Conservation (phyloP, 2,329 filamentous ascomycete genomes). For the Coleophoma cylindrospora region DNA sequence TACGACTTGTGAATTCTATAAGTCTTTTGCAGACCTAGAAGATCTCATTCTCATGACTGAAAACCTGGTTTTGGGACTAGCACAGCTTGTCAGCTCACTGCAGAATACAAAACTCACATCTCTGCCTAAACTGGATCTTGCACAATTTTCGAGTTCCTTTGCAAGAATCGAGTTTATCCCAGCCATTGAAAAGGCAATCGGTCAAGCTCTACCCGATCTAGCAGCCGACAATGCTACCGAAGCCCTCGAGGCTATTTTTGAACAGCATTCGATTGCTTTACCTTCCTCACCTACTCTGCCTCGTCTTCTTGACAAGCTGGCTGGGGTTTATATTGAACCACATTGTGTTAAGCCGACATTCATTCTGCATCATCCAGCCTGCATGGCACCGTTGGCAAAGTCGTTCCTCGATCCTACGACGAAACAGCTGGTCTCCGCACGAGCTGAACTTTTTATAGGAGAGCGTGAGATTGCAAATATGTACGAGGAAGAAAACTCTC, state of each 20-base stretch:
- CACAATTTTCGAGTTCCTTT: constrained; percentile 51
- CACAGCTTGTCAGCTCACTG: constrained; percentile 41
- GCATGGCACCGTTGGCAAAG: constrained; percentile 88
- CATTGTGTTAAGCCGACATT: constrained; percentile 70
- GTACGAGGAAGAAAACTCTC: constrained; percentile 97
- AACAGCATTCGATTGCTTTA: constrained; percentile 38
- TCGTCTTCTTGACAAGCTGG: constrained; percentile 77
- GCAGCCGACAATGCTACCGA: constrained; percentile 45
- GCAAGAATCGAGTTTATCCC: constrained; percentile 76
- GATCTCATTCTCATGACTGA: constrained; percentile 75
- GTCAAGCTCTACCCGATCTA: constrained; percentile 34
- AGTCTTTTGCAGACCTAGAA: constrained; percentile 72
- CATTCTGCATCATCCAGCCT: constrained; percentile 84
- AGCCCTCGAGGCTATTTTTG: constrained; percentile 52
- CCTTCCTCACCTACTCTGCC: constrained; percentile 53
- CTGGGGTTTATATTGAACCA: constrained; percentile 72
- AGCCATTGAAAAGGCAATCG: constrained; percentile 65
- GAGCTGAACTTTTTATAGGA: constrained; percentile 79
- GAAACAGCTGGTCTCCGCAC: constrained; percentile 69
- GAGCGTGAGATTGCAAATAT: constrained; percentile 87
- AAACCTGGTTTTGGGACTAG: constrained; percentile 57
- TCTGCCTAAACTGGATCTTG: constrained; percentile 42
- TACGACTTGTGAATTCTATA: constrained; percentile 96
- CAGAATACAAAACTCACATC: constrained; percentile 39
- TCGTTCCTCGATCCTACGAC: constrained; percentile 71